Evolutionary conservation across 352 stramenopile genomes (phyloP), one percentile per base, ranked within the genome.

Genomic region (Globisporangium viniferum): DNA sequence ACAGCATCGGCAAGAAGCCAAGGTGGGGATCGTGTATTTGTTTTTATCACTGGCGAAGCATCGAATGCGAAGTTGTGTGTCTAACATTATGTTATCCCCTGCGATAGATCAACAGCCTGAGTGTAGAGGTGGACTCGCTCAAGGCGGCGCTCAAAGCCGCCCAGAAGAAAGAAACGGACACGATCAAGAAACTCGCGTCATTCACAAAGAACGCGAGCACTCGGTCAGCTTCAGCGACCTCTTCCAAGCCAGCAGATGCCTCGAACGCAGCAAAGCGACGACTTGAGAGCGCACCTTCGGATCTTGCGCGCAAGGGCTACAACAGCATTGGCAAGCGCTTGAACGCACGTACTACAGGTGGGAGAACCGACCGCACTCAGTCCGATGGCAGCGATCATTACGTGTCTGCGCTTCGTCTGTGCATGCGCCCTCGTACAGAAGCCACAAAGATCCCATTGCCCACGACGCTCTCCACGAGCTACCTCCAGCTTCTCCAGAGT

Each of bases 81-180:
- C 0, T 9, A 49, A 22, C 41, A 9, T 18, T 22, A 15, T 49
- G 2, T 49, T 5, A 49, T 49, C 44, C 12, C 5, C 44, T 24
- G 44, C 7, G 18, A 51, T 51, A 92, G 82, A 81, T 92, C 15
- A 86, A 92, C 41, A 62, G 60, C 8, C 59, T 92, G 3, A 69
- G 55, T 29, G 73, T 72, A 0, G 78, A 90, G 18, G 86, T 86
- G 14, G 64, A 77, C 2, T 53, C 58, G 10, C 77, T 90, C 20
- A 90, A 85, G 46, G 61, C 67, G 0, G 36, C 63, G 9, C 59
- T 66, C 3, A 70, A 63, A 24, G 70, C 66, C 27, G 72, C 73
- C 1, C 72, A 76, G 46, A 78, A 84, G 62, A 81, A 76, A 44
- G 79, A 91, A 49, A 81, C 72, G 55, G 81, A 89, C 29, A 70